These are phyloP conservation scores for Monosporascus sp. DNA, from an alignment of 2,329 filamentous ascomycete genomes.

Conservation along the genomic window DNA sequence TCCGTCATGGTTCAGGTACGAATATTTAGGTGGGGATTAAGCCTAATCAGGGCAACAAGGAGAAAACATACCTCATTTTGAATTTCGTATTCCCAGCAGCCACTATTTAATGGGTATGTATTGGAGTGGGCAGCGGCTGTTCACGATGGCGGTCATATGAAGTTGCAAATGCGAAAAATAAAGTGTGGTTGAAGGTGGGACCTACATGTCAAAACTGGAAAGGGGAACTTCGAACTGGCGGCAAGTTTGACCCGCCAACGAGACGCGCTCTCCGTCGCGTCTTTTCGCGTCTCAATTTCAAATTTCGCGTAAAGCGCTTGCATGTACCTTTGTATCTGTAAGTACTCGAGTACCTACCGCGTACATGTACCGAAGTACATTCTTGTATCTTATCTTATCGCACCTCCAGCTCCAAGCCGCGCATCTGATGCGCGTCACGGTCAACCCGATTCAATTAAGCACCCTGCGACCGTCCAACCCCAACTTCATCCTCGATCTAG, in stretches of 20 bases:
- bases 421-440: not conserved
- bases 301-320: conserved; percentile 24
- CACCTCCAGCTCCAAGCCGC: too few species aligned
- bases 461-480: not conserved
- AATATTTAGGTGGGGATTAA: not conserved
- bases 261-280: conserved; percentile 12
- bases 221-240: conserved; percentile 3
- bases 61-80: conserved; percentile 13
- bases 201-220: conserved; percentile 3
- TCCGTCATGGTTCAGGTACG: not conserved
- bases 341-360: not conserved
- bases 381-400: not conserved
- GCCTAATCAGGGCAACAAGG: not conserved
- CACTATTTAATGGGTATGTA: not conserved
- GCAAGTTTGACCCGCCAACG: not conserved
- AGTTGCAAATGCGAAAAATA: not conserved
- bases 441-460: not conserved
- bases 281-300: conserved; percentile 13
- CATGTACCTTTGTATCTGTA: not conserved
- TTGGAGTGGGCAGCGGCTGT: not conserved
- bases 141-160: not conserved
- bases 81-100: not conserved
- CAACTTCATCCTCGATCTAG: not conserved
- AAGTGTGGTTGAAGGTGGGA: not conserved
- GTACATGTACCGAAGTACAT: not conserved